Percentiles rank a stretch among this genome's conserved stretches.
Conservation (phyloP, 2,329 filamentous ascomycete species). For the Parascedosporium putredinis region DNA sequence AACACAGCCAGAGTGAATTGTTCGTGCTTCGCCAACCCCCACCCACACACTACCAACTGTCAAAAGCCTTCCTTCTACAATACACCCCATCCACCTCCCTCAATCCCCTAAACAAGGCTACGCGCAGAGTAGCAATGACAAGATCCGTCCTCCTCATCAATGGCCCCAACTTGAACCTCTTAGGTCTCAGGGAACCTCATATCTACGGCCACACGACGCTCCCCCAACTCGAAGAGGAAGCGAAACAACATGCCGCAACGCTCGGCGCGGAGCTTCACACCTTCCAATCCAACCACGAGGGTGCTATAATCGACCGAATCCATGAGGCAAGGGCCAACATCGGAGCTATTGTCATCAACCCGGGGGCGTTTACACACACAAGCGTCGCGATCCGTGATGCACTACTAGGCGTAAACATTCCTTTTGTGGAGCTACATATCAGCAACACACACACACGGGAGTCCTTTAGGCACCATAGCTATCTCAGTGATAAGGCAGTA, state of each 20-base stretch:
- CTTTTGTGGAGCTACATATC: slow-evolving; percentile 70
- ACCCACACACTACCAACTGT: no score
- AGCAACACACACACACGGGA: slow-evolving; percentile 65
- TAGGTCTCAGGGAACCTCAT: slow-evolving; percentile 62
- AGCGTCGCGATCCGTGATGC: slow-evolving; percentile 69
- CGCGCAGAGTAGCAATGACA: not conserved
- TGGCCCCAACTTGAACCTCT: slow-evolving; percentile 73
- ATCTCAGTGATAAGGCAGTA: slow-evolving; percentile 64
- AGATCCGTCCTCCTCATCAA: slow-evolving; percentile 35
- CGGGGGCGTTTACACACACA: slow-evolving; percentile 65
- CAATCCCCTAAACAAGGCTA: not conserved
- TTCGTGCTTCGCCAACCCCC: no score
- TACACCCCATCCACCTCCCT: no score
- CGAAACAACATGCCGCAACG: slow-evolving; percentile 35
- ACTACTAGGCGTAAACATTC: slow-evolving; percentile 55
- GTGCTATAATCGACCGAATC: slow-evolving; percentile 62
- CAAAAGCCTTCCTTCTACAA: no score
- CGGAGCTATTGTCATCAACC: slow-evolving; percentile 65
- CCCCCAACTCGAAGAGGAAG: slow-evolving; percentile 42
- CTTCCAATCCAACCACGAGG: slow-evolving; percentile 73
- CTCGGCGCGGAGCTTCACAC: slow-evolving; percentile 39
- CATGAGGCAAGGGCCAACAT: slow-evolving; percentile 49
- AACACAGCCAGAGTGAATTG: no score
- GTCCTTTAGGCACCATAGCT: slow-evolving; percentile 57
- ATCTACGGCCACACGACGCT: slow-evolving; percentile 65